Conservation (phyloP, 495 filamentous ascomycete genomes). For the Pseudotulostoma volvatum region DNA sequence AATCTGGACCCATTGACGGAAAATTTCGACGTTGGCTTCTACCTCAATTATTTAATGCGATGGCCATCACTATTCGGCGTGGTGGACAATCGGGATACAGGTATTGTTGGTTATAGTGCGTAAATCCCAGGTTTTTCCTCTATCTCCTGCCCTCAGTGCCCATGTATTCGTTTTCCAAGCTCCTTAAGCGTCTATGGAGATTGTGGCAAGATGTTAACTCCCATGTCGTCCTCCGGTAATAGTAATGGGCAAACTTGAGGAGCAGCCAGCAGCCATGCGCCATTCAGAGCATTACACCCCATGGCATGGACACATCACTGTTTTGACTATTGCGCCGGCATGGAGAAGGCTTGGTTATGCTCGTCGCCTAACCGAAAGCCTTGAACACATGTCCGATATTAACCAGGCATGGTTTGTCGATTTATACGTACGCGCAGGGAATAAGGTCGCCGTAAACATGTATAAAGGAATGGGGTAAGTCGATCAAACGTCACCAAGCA, state of each 20-base stretch:
- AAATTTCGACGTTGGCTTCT: conserved; percentile 90
- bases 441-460: conserved; percentile 69
- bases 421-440: conserved; percentile 78
- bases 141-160: not conserved
- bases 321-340: conserved; percentile 77
- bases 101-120: conserved; percentile 86
- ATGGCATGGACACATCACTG: conserved; percentile 97
- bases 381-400: conserved; percentile 65
- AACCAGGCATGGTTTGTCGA: conserved; percentile 89
- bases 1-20: conserved; percentile 90
- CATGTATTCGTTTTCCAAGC: not conserved
- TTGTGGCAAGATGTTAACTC: no score
- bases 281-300: conserved; percentile 76
- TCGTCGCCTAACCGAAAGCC: conserved; percentile 54
- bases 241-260: conserved; percentile 96
- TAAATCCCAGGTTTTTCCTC: conserved; percentile 3
- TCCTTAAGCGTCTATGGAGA: no score
- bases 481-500: conserved; percentile 1
- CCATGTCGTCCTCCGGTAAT: no score
- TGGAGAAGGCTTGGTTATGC: conserved; percentile 77
- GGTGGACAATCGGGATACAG: conserved; percentile 62
- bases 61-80: conserved; percentile 90
- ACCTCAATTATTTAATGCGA: conserved; percentile 82
- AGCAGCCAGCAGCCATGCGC: conserved; percentile 53
- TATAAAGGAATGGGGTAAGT: conserved; percentile 79